A percentile compares a stretch with the other conserved stretches of the same genome.
Conservation (phyloP, 805 yeast genomes). For the Lipomyces starkeyi region DNA sequence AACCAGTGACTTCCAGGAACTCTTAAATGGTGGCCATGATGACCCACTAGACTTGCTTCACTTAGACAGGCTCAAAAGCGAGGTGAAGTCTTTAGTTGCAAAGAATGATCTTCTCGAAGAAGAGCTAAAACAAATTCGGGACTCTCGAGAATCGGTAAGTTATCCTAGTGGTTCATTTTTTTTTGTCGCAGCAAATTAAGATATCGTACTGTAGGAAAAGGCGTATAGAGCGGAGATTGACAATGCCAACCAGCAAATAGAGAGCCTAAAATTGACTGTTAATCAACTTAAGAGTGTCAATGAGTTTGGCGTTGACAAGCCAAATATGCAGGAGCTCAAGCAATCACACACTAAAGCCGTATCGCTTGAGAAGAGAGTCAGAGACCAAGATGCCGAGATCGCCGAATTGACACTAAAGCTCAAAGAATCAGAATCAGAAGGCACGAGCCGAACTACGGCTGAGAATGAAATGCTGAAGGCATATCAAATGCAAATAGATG, state of each 20-base stretch:
- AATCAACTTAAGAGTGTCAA: neutral
- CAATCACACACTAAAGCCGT: constrained; percentile 1
- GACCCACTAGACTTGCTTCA: neutral
- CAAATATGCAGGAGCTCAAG: neutral
- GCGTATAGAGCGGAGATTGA: constrained; percentile 4
- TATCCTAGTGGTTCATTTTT: neutral
- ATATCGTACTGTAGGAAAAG: neutral
- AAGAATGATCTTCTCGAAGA: constrained; percentile 14
- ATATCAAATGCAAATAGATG: constrained; percentile 18
- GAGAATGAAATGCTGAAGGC: neutral
- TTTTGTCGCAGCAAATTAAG: neutral
- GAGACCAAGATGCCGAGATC: constrained; percentile 4
- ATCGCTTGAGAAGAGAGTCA: neutral
- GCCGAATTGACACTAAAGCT: neutral
- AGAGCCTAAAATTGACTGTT: constrained; percentile 6
- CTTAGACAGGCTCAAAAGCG: neutral
- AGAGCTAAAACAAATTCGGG: constrained; percentile 5
- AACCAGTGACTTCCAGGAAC: neutral
- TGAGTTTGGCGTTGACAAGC: neutral
- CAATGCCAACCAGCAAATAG: constrained; percentile 10
- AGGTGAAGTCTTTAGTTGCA: constrained; percentile 4
- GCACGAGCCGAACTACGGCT: neutral
- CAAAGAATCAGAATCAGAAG: constrained; percentile 5
- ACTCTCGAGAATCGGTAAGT: neutral
- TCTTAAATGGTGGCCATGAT: neutral